These are phyloP conservation scores for Litchi chinensis DNA, from an alignment of 345 rosid genomes.

Conservation along the genomic window DNA sequence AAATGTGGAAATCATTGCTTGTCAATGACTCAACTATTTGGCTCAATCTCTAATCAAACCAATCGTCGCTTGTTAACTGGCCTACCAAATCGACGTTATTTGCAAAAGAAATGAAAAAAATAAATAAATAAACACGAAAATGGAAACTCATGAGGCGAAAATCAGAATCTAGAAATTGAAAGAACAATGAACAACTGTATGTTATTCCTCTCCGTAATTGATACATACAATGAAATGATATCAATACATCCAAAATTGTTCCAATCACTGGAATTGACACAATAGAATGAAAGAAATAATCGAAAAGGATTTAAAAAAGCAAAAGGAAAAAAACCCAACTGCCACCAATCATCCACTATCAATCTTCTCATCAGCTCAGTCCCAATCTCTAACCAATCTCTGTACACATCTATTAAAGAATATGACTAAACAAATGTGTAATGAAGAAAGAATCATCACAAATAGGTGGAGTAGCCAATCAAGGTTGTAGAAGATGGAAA, in stretches of 20 bases:
- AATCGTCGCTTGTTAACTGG: background rate
- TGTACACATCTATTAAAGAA: slow-evolving; percentile 22
- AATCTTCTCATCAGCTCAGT: background rate
- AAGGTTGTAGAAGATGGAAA: slow-evolving; percentile 30
- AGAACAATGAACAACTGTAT: slow-evolving; percentile 18
- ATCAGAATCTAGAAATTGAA: background rate
- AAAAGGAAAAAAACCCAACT: background rate
- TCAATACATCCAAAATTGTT: slow-evolving; percentile 44
- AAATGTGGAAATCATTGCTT: background rate
- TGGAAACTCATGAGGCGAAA: background rate
- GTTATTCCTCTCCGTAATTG: slow-evolving; percentile 23
- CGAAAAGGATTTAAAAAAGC: background rate
- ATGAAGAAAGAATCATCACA: slow-evolving; percentile 33
- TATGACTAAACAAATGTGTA: background rate
- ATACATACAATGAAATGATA: slow-evolving; percentile 35
- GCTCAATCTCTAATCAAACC: background rate
- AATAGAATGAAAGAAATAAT: slow-evolving; percentile 1
- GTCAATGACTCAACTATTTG: background rate
- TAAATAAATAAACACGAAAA: background rate
- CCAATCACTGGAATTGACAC: slow-evolving; percentile 28
- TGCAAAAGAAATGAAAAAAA: background rate
- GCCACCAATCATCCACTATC: background rate
- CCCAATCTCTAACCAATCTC: slow-evolving; percentile 10
- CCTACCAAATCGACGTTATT: background rate
- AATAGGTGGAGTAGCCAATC: slow-evolving; percentile 40